Evolutionary conservation across 1,284 basidiomycete species (phyloP).

Genomic region (Trametes versicolor): DNA sequence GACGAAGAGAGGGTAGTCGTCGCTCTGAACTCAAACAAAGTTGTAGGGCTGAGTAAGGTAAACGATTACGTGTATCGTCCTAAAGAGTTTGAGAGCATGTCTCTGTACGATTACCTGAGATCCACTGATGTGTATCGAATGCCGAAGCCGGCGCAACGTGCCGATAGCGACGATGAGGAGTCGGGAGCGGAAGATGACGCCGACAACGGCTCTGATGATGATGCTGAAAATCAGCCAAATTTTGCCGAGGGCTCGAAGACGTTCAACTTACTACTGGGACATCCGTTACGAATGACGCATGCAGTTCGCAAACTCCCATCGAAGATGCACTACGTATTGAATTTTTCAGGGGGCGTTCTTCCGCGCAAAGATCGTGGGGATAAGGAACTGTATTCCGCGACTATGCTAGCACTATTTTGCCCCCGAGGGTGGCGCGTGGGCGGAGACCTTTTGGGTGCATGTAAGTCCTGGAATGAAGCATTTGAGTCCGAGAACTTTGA

Average conservation of each 20-base stretch:
- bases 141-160: conserved; percentile 24
- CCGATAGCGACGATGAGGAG: conserved; percentile 41
- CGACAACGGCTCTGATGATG: not conserved
- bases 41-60: not conserved
- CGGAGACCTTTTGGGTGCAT: not conserved
- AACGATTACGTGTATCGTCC: conserved; percentile 2
- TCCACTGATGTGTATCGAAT: conserved; percentile 2
- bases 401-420: not conserved
- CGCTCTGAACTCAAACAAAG: not conserved
- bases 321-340: not conserved
- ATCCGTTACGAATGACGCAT: not conserved
- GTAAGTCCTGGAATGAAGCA: not conserved
- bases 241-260: not conserved
- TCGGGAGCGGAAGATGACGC: not conserved
- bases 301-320: no score
- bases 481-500: conserved; percentile 24
- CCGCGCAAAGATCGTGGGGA: not conserved
- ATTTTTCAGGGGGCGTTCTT: not conserved
- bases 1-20: not conserved
- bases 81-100: not conserved
- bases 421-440: not conserved
- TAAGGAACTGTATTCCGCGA: not conserved
- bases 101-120: not conserved
- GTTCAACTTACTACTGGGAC: not conserved
- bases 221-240: not conserved